Base-by-base conservation (phyloP, 306 rosid species). In the Glycyrrhiza uralensis region DNA sequence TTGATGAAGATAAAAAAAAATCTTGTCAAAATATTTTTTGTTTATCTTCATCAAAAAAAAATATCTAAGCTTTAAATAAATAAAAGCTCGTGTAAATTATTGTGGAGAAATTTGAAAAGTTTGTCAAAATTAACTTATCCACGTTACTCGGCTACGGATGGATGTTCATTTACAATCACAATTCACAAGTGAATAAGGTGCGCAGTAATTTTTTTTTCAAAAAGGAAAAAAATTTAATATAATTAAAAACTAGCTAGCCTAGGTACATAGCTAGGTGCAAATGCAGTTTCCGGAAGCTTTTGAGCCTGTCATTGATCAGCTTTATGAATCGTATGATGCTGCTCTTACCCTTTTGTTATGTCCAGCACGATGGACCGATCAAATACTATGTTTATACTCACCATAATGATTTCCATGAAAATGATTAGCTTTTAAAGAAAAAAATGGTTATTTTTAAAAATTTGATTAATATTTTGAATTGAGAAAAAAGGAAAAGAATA, bases 361-460 rank as follows among this genome's bases (percentile, higher is more conserved):
- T 60, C 77, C 76, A 69, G 11, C 30, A 74, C 65, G 84, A 81
- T 79, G 76, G 79, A 82, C 89, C 49, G 62, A 71, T 66, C 77
- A 71, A 66, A 80, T 75, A 64, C 84, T 39, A 78, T 75, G 82
- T 77, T 71, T 51, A 49, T 26, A 45, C 76, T 67, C 65, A 50
- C 71, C 36, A 39, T 47, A 58, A 81, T 77, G 22, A 81, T 66
- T 72, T 76, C 69, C n/a, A 79, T 32, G 28, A 66, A 72, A 82
- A 84, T 82, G 26, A 81, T 87, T 66, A 77, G 17, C 13, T 29
- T 57, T 63, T 41, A 0, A 46, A 7, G 3, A 17, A 35, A 26
- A 18, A 4, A 35, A 11, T 0, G 15, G 0, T 0, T 20, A 35
- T 1, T 6, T 14, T 11, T 14, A 23, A 7, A 36, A 6, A 51